These are phyloP conservation scores for Leccinum subgranulosum DNA, from an alignment of 768 basidiomycete species.

Conservation along the genomic window DNA sequence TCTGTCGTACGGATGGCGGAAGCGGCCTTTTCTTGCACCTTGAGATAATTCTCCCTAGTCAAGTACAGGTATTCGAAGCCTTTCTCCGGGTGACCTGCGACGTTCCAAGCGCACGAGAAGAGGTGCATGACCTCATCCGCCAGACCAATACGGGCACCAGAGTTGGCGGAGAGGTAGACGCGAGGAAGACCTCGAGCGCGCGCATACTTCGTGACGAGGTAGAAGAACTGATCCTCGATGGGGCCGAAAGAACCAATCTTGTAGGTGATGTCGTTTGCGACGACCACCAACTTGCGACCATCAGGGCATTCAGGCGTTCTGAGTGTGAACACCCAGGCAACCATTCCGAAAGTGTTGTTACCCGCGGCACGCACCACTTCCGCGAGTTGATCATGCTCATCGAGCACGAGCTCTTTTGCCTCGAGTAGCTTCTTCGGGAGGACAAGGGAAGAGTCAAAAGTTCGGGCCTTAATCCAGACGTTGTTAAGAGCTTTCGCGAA, in stretches of 20 bases:
- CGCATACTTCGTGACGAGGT: constrained; percentile 90
- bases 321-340: constrained; percentile 94
- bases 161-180: constrained; percentile 98
- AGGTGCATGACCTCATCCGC: constrained; percentile 88
- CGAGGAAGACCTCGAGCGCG: constrained; percentile 86
- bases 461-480: constrained; percentile 78
- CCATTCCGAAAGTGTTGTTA: constrained; percentile 96
- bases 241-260: constrained; percentile 99
- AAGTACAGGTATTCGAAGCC: constrained; percentile 96
- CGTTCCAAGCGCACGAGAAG: constrained; percentile 92
- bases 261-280: constrained; percentile 98
- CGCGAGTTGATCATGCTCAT: constrained; percentile 86
- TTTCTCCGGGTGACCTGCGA: constrained; percentile 80
- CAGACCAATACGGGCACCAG: constrained; percentile 93
- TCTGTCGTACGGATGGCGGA: constrained; percentile 78
- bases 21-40: constrained; percentile 82
- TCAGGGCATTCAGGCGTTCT: constrained; percentile 88
- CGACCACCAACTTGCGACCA: constrained; percentile 83
- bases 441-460: constrained; percentile 59
- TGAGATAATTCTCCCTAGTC: constrained; percentile 86
- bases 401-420: constrained; percentile 87
- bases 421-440: constrained; percentile 77
- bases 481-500: constrained; percentile 97
- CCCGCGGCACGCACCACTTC: constrained; percentile 93
- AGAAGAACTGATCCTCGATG: constrained; percentile 94